These are phyloP conservation scores for Cercospora canescens DNA, from an alignment of 2,329 filamentous ascomycete genomes.

Conservation along the genomic window DNA sequence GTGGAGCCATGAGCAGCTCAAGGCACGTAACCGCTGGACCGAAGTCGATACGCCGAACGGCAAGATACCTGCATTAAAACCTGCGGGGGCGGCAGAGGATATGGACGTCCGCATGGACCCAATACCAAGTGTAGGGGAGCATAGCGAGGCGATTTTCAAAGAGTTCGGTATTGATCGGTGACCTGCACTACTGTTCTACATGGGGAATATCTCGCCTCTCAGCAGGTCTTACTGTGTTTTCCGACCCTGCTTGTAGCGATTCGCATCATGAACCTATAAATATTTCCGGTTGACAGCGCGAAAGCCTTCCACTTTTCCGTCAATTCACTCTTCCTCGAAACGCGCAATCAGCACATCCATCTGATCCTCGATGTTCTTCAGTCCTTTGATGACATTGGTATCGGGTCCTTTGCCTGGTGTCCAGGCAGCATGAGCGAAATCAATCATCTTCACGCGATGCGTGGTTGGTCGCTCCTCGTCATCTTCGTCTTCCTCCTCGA, in stretches of 20 bases:
- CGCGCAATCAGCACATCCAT: constrained; percentile 34
- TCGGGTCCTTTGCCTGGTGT: constrained; percentile 80
- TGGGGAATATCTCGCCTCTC: background rate
- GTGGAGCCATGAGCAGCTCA: constrained; percentile 56
- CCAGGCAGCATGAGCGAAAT: constrained; percentile 92
- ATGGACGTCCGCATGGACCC: constrained; percentile 43
- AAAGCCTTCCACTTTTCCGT: background rate
- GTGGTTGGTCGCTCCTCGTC: constrained; percentile 60
- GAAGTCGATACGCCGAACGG: constrained; percentile 52
- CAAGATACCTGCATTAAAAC: constrained; percentile 50
- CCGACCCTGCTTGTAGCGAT: background rate
- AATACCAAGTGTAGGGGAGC: constrained; percentile 53
- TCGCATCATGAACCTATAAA: background rate
- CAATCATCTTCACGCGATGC: constrained; percentile 83
- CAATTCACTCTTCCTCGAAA: constrained; percentile 20
- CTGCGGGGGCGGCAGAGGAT: constrained; percentile 46
- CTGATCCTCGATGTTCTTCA: constrained; percentile 44
- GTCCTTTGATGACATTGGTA: constrained; percentile 78
- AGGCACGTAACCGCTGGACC: constrained; percentile 53
- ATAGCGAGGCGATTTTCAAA: constrained; percentile 48
- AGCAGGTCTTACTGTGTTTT: background rate
- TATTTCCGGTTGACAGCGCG: background rate
- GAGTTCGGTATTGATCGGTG: constrained; percentile 43
- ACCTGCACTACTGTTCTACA: background rate
- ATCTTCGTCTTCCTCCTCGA: constrained; percentile 57